These are phyloP conservation scores for Discostella stelligeroides DNA, from an alignment of 108 stramenopile genomes.

Conservation along the genomic window DNA sequence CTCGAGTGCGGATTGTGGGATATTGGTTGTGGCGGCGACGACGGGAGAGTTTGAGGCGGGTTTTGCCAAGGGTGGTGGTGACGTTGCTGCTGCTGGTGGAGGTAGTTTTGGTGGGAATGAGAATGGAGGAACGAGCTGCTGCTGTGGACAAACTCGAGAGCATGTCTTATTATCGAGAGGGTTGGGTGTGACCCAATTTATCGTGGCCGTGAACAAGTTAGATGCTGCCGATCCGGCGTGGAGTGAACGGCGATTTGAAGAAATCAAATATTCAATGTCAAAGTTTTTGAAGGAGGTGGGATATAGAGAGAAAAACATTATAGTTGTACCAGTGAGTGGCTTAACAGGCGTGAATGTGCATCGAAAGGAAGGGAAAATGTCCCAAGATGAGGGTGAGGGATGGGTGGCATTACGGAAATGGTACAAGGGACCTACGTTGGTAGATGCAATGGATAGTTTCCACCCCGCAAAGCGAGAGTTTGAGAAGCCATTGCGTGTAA, in stretches of 20 bases:
- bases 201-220: constrained; percentile 89
- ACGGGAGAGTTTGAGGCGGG: constrained; percentile 85
- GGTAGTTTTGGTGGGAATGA: too few relatives aligned
- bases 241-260: constrained; percentile 61
- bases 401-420: constrained; percentile 48
- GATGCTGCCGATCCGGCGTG: constrained; percentile 70
- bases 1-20: constrained; percentile 72
- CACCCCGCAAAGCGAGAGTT: constrained; percentile 40
- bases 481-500: constrained; percentile 55
- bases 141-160: constrained; percentile 80
- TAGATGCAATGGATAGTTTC: constrained; percentile 69
- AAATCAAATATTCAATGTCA: constrained; percentile 46
- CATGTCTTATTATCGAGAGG: constrained; percentile 77
- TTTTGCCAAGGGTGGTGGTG: constrained; percentile 39
- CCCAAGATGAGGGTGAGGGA: constrained; percentile 11
- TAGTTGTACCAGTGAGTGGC: constrained; percentile 73
- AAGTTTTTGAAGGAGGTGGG: constrained; percentile 54
- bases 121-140: not conserved
- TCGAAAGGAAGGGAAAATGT: not conserved
- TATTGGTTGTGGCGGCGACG: constrained; percentile 81
- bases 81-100: too few relatives aligned
- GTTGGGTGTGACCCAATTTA: constrained; percentile 78
- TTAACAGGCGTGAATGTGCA: constrained; percentile 67
- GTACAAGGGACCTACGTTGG: constrained; percentile 76
- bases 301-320: constrained; percentile 49